Base-by-base conservation (phyloP, 1,139 yeast genomes). In the Candida pseudocylindracea region DNA sequence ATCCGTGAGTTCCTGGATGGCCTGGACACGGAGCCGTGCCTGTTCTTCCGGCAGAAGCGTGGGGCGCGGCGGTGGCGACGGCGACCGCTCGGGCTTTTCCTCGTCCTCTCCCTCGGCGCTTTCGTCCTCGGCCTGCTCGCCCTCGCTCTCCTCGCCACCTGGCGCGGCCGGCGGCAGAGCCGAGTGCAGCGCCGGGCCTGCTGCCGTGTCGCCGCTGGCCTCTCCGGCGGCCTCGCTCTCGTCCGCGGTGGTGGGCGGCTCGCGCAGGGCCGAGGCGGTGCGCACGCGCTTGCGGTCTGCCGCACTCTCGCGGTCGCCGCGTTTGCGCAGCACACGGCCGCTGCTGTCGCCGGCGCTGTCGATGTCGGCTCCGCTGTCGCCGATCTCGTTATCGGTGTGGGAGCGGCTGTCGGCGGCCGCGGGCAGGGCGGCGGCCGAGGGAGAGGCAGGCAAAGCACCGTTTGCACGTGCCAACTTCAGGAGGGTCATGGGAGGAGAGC, bases 1-100 rank as follows among this genome's bases (percentile, higher is more conserved):
- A 20, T 66, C 67, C 2, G 83, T 74, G 34, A 88, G 63, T 34
- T 64, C 72, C 33, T 65, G 62, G 31, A 80, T 57, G 2, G 93
- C 93, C 26, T 67, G 65, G 36, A 67, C 60, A 35, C 79, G 53
- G 39, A 60, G 63, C 29, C 56, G 39, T 68, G 72, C 31, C 55
- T 40, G 39, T 63, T 44, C 37, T 2, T 33, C 39, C 3, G 33
- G 35, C 5, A 25, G 26, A 30, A 15, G 34, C 37, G 30, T 34
- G 35, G 27, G 34, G 29, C 26, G 34, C 33, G 15, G 32, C 37
- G 27, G 34, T 35, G 3, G 38, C 10, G 28, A 30, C 9, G 31
- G 33, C 7, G 15, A 32, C 24, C 29, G 34, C 12, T 34, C 35
- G 15, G 29, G 36, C 30, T 37, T 36, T 13, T 32, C 33, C 7